Conservation (phyloP, 371 early-diverging fungal genomes). For the Coemansia sp. region DNA sequence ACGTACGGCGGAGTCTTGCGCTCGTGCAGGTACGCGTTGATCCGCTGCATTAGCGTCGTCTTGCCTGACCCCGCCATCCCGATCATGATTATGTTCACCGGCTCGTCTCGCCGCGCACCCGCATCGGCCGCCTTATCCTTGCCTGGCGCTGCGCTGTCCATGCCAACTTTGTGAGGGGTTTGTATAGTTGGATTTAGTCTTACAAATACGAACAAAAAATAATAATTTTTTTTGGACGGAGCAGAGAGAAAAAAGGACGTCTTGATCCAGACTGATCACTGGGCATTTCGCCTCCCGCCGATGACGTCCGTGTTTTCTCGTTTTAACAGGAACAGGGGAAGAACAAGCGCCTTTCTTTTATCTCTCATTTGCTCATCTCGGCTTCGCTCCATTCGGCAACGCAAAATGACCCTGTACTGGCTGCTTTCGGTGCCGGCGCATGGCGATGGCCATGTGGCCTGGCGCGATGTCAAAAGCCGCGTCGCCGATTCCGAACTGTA, state of each 20-base stretch:
- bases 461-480: constrained; percentile 60
- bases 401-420: constrained; percentile 58
- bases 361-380: background rate
- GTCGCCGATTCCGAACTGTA: constrained; percentile 62
- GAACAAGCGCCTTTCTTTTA: background rate
- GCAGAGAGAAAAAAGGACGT: background rate
- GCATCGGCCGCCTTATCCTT: background rate
- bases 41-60: constrained; percentile 97
- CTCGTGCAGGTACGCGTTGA: constrained; percentile 83
- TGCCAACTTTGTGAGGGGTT: background rate
- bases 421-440: constrained; percentile 54
- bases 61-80: constrained; percentile 99
- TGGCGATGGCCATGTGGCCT: constrained; percentile 58
- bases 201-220: background rate
- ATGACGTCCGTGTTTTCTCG: background rate
- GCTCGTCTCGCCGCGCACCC: constrained; percentile 42
- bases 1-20: constrained; percentile 79
- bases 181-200: background rate
- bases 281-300: background rate
- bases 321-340: no score
- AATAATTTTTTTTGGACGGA: background rate
- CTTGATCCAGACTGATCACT: background rate
- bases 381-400: background rate
- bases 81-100: constrained; percentile 83
- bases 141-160: constrained; percentile 5